A percentile compares a stretch with the other conserved stretches of the same genome.
Conservation (phyloP, 345 rosid species). For the Bruguiera parviflora region DNA sequence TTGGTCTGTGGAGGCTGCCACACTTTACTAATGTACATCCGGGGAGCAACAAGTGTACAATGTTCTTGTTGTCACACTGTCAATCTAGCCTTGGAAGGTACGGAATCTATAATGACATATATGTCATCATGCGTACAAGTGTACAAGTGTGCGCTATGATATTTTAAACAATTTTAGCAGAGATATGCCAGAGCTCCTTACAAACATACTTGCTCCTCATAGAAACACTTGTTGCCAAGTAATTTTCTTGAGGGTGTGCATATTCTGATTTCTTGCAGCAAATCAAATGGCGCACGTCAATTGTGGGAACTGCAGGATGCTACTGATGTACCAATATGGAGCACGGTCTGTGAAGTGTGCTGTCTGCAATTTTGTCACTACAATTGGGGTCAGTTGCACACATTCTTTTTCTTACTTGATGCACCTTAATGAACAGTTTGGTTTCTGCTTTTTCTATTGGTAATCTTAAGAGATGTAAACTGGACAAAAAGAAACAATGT, state of each 20-base stretch:
- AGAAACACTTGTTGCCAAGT: too few relatives aligned
- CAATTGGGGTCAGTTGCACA: conserved; percentile 61
- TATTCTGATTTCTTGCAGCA: conserved; percentile 40
- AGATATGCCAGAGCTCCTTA: too few relatives aligned
- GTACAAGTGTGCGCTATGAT: too few relatives aligned
- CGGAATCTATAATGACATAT: neutral
- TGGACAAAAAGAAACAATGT: too few relatives aligned
- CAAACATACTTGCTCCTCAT: too few relatives aligned
- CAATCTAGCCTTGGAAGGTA: conserved; percentile 88
- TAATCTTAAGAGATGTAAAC: neutral
- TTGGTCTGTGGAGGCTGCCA: conserved; percentile 98
- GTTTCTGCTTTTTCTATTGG: neutral
- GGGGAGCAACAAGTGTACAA: conserved; percentile 97
- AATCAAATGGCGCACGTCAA: conserved; percentile 94
- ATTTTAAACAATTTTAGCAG: neutral
- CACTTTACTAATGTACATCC: conserved; percentile 90
- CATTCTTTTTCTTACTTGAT: neutral
- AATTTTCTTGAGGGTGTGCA: neutral
- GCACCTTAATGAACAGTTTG: neutral
- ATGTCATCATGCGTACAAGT: neutral
- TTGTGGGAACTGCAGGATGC: conserved; percentile 94
- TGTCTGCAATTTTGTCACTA: conserved; percentile 82
- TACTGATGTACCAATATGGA: conserved; percentile 93
- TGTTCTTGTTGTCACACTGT: conserved; percentile 97
- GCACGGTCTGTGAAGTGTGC: conserved; percentile 94